Percentiles rank a stretch among this genome's conserved stretches.
Conservation (phyloP, 2,329 filamentous ascomycete genomes). For the Venturia pyrina region DNA sequence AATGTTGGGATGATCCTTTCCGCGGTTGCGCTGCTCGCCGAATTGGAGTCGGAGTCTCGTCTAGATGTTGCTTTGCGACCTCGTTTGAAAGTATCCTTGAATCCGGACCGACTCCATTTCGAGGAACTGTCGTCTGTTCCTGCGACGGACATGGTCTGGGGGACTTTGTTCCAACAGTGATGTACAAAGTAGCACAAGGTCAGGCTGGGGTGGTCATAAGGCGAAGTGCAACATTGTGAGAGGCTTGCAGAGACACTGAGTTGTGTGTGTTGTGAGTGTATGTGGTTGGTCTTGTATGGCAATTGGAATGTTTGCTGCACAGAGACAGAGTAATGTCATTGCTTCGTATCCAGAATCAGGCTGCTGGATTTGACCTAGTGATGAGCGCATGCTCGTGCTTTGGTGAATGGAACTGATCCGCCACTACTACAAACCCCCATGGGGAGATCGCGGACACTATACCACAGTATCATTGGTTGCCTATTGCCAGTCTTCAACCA, state of each 20-base stretch:
- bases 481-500: neutral
- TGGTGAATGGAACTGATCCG: too few relatives aligned
- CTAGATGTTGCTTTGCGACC: neutral
- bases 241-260: too few relatives aligned
- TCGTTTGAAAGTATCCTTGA: slow-evolving; percentile 11
- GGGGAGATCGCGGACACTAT: slow-evolving; percentile 14
- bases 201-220: neutral
- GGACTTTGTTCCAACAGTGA: neutral
- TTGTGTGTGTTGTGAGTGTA: neutral
- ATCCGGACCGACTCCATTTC: slow-evolving; percentile 5
- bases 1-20: neutral
- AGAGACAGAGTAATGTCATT: neutral
- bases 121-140: neutral
- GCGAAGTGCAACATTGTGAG: neutral
- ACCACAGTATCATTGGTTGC: neutral
- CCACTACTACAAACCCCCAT: slow-evolving; percentile 9
- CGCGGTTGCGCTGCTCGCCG: neutral
- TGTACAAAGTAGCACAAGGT: neutral
- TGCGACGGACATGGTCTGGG: neutral
- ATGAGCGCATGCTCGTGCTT: too few relatives aligned
- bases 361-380: too few relatives aligned
- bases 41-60: slow-evolving; percentile 6
- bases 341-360: too few relatives aligned
- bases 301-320: neutral
- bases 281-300: neutral